Conservation (phyloP, 2,329 filamentous ascomycete genomes). For the Pseudodiploospora longispora region DNA sequence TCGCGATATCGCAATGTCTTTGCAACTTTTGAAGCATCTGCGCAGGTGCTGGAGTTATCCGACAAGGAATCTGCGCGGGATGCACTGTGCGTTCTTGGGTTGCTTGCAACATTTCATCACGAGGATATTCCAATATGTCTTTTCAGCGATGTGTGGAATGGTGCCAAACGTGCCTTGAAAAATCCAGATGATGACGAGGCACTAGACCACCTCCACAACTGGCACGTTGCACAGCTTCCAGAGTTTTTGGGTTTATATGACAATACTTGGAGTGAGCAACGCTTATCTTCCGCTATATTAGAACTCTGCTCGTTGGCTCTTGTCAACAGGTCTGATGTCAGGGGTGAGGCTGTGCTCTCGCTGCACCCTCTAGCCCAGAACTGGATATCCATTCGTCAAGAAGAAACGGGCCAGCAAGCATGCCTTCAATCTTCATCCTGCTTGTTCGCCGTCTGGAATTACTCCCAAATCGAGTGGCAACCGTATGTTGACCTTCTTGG, state of each 20-base stretch:
- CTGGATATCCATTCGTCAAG: constrained; percentile 2
- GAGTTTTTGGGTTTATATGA: not conserved
- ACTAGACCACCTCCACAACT: not conserved
- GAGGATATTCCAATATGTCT: constrained; percentile 1
- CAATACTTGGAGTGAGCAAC: not conserved
- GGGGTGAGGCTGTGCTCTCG: not conserved
- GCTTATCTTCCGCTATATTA: not conserved
- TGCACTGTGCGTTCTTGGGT: not conserved
- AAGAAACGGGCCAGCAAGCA: not conserved
- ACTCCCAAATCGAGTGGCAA: not conserved
- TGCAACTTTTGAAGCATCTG: constrained; percentile 4
- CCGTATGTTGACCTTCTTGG: constrained; percentile 1
- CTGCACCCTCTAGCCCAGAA: constrained; percentile 5
- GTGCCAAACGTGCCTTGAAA: not conserved
- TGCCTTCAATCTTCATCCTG: constrained; percentile 1
- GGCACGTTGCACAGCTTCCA: constrained; percentile 3
- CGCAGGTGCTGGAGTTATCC: not conserved
- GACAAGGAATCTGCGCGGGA: not conserved
- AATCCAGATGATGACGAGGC: not conserved
- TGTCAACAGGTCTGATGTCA: not conserved
- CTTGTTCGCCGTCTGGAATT: not conserved
- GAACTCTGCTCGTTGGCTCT: constrained; percentile 3
- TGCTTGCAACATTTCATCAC: constrained; percentile 2
- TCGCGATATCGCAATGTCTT: constrained; percentile 6
- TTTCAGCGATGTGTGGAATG: constrained; percentile 2